phyloP scores from a whole-genome alignment of 2,329 filamentous ascomycete species.

The Colletotrichum sansevieriae region DNA sequence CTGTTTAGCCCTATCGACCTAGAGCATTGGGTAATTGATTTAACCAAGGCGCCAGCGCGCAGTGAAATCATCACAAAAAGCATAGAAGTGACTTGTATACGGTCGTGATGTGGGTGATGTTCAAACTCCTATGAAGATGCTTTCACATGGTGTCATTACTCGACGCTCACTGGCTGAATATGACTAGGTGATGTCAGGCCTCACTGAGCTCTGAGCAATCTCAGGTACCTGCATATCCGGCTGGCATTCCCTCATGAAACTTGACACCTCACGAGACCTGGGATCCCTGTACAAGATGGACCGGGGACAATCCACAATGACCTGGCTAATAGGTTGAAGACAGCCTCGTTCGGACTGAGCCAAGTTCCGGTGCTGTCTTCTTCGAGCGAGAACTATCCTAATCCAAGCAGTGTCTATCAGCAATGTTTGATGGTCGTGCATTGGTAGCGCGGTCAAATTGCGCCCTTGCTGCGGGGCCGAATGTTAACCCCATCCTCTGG shows the following conservation, averaged over 20 bases:
- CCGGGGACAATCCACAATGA: no score
- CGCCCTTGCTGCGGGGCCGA: constrained; percentile 5
- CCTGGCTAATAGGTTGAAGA: no score
- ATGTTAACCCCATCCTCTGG: background rate
- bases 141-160: background rate
- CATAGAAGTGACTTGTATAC: no score
- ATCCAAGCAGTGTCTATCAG: no score
- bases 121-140: background rate
- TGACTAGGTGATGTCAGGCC: background rate
- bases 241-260: background rate
- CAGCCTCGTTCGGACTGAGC: no score
- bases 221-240: background rate
- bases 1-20: constrained; percentile 77
- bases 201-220: background rate
- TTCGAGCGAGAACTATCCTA: no score
- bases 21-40: constrained; percentile 2
- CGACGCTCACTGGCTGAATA: constrained; percentile 1
- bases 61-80: background rate
- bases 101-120: background rate
- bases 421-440: background rate
- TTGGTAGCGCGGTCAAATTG: background rate
- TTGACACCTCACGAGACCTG: constrained; percentile 9
- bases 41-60: background rate
- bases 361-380: no score
- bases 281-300: background rate